Evolutionary conservation across 2,329 filamentous ascomycete species (phyloP), one percentile per base, ranked within the genome.

Genomic region (Fusarium graminum): DNA sequence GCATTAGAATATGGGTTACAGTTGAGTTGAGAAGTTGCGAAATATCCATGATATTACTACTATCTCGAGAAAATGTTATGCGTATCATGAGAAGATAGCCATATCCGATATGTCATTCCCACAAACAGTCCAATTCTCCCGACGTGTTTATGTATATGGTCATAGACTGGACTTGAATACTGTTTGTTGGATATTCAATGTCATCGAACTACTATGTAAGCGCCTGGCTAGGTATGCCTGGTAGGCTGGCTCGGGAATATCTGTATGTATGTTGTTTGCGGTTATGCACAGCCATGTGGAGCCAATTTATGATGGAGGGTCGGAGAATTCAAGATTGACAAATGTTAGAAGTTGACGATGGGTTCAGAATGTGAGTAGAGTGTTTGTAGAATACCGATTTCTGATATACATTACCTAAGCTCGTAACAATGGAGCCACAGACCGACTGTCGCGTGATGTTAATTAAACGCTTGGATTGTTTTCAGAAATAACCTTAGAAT

Each of bases 361-460:
- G 9, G 9, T 29, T 29, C 9, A 29, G 28, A 3, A 6, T n/a
- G 34, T 10, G 16, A 9, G 16, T 16, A 9, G 32, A 16, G 34
- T 17, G n/a, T 16, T 9, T 16, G n/a, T 34, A 34, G 9, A 16
- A 42, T 28, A 43, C 25, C n/a, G 19, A 16, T 22, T 59, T 38
- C 43, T 41, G 38, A 59, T 52, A 54, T 52, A 36, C 19, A 17
- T 41, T 34, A 22, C 22, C 22, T 22, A 26, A 32, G 44, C 47
- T 59, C 41, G 19, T 42, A 30, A 32, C n/a, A 44, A 52, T 59
- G 53, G 67, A 58, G 53, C 44, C 16, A 8, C 46, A 57, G 44
- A 44, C 55, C 38, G 32, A 17, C 51, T 60, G 55, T 69, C 69
- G 62, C 59, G 57, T 72, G 67, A 70, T 68, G 26, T 50, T 62